phyloP scores from a whole-genome alignment of 352 stramenopile species.

The Phytophthora niederhauseri region DNA sequence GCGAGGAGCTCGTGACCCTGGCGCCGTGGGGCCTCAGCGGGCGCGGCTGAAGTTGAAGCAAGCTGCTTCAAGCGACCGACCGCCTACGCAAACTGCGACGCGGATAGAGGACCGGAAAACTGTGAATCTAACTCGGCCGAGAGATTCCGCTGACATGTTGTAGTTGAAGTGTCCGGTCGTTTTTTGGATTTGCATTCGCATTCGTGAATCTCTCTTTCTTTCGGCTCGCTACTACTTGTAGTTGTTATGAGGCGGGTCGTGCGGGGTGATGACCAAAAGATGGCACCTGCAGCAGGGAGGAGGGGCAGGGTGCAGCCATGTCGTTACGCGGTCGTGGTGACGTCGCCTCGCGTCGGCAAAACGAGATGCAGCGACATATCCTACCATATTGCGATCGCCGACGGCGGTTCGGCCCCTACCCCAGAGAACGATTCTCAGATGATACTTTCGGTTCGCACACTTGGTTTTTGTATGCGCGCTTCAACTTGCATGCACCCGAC shows the following conservation, averaged over 20 bases:
- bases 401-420: constrained; percentile 17
- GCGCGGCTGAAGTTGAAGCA: constrained; percentile 21
- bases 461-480: constrained; percentile 38
- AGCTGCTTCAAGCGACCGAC: not conserved
- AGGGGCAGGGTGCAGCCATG: not conserved
- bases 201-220: not conserved
- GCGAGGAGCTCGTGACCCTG: constrained; percentile 98
- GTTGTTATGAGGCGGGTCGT: not conserved
- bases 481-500: constrained; percentile 39
- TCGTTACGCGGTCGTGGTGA: not conserved
- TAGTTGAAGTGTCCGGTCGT: constrained; percentile 13
- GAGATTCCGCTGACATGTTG: constrained; percentile 26
- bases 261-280: not conserved
- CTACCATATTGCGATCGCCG: constrained; percentile 7
- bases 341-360: not conserved
- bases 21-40: constrained; percentile 78
- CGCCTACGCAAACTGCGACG: constrained; percentile 14
- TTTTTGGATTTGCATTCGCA: constrained; percentile 16
- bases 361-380: not conserved
- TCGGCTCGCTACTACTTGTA: no score
- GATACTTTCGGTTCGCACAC: constrained; percentile 28
- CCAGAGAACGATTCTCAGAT: constrained; percentile 26
- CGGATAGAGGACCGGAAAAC: constrained; percentile 14
- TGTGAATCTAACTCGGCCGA: constrained; percentile 3
- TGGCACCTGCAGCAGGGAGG: not conserved